phyloP scores from a whole-genome alignment of 768 basidiomycete species.

The Gymnopilus dilepis region DNA sequence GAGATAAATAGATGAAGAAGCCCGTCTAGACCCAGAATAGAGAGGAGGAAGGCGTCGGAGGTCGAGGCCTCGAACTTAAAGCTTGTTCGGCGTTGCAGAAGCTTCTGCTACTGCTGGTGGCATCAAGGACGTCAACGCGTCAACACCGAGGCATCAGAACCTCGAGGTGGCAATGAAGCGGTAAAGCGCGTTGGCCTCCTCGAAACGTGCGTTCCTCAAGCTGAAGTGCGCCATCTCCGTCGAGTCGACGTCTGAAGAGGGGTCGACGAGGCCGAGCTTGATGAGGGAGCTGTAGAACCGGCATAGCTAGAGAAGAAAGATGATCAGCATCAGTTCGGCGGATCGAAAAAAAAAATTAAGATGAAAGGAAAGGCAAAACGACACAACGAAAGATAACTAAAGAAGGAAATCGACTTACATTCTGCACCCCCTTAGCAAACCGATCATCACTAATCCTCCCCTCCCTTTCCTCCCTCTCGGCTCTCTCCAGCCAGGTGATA shows the following conservation, averaged over 20 bases:
- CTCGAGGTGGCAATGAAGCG: slow-evolving; percentile 59
- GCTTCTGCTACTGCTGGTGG: too few species aligned
- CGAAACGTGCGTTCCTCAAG: slow-evolving; percentile 71
- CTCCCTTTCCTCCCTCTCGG: slow-evolving; percentile 71
- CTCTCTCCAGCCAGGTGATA: slow-evolving; percentile 71
- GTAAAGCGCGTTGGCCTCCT: slow-evolving; percentile 79
- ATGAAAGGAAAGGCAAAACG: neutral
- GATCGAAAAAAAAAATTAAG: neutral
- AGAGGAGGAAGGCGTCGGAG: neutral
- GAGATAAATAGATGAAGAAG: slow-evolving; percentile 1
- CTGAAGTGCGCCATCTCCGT: slow-evolving; percentile 83
- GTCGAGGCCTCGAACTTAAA: neutral
- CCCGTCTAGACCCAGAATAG: neutral
- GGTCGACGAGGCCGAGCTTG: slow-evolving; percentile 68
- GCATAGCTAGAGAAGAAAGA: slow-evolving; percentile 56
- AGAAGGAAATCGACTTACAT: slow-evolving; percentile 49
- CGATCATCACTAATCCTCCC: slow-evolving; percentile 75
- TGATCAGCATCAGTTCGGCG: neutral
- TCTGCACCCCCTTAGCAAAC: slow-evolving; percentile 72
- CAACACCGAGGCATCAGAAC: slow-evolving; percentile 34
- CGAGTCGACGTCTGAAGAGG: slow-evolving; percentile 66
- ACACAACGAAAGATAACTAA: neutral
- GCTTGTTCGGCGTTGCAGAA: too few species aligned
- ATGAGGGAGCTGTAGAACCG: slow-evolving; percentile 78
- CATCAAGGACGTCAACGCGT: neutral